Base-by-base conservation (phyloP, 352 stramenopile species). In the Phytophthora colocasiae region DNA sequence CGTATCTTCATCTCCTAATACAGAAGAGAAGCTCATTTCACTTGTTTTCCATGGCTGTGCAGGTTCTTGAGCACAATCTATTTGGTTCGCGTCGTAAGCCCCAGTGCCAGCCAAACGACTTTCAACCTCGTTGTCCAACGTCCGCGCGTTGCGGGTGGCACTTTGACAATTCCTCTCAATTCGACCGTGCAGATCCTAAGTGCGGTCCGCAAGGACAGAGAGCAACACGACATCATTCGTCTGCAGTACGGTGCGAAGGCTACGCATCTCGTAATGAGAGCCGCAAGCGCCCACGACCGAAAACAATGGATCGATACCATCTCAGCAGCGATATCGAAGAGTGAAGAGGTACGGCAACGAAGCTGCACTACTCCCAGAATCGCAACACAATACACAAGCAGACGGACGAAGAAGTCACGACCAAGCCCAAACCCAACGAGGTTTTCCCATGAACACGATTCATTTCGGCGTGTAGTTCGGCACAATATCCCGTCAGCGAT, bases 41-140 rank as follows among this genome's bases (percentile, higher is more conserved):
- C 15, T 45, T 14, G 29, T 4, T 54, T 31, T 31, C 9, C 43
- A 31, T 4, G 27, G 15, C 48, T 29, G 11, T 50, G 7, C 44
- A 74, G 66, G 66, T 71, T 71, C 17, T 26, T 60, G 4, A 66
- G 66, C 27, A 66, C 60, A 10, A 56, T 74, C 1, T 58, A 62
- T n/a, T 44, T 74, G 8, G 36, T 58, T n/a, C 27, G 22, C n/a
- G 41, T 24, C n/a, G 27, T 43, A 58, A 54, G 53, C 29, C 38
- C 15, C 38, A 26, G 9, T 11, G 5, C 26, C 6, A 36, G 15
- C 8, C 22, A 29, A 29, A 45, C 61, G 9, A 22, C 5, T 6
- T 67, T 63, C 31, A 67, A 64, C 24, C 62, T 75, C 38, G 45
- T 71, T 22, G 49, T 75, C 27, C 49, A 71, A 31, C 61, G 66